Evolutionary conservation across 805 yeast species (phyloP), one percentile per base, ranked within the genome.

Genomic region (Blastobotrys muscicola): DNA sequence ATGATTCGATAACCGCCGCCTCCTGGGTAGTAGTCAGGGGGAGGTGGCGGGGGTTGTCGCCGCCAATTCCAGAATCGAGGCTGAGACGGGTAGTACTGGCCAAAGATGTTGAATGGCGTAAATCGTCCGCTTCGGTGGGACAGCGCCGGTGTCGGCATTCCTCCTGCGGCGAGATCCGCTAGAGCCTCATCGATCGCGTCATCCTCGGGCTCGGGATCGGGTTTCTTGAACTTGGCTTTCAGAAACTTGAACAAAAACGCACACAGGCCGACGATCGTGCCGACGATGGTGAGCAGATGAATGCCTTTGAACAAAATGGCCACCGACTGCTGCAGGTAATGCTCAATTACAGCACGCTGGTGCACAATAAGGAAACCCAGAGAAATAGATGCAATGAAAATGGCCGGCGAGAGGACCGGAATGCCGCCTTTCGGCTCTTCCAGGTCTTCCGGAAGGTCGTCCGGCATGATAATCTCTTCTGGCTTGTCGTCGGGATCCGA

Each of bases 321-420:
- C n/a, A 49, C 30, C 2, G 44, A 40, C 33, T 42, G 39, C 15
- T 42, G 44, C 31, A 50, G 44, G 33, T 45, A 46, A 7, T 36
- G 42, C 32, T 51, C 50, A 23, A 51, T 47, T 36, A 31, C 29
- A 13, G 45, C 51, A 8, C 42, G 44, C 39, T 43, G 50, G 29
- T 43, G 52, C 9, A 42, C 47, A 26, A 49, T 39, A 33, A 49
- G 31, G 32, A 51, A 34, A n/a, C 53, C 52, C 13, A 47, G 33
- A 33, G 47, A 45, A 34, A 51, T 42, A 6, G 48, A 36, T 11
- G 54, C 44, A 23, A 51, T 39, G 38, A 39, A 49, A 8, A 47
- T 29, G 4, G 54, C 54, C 5, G 54, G 54, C 5, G 26, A 20
- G 26, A 20, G 26, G 26, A 20, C 26, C 4, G 26, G 26, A 6